Evolutionary conservation across 805 yeast genomes (phyloP).

Genomic region (Saccharomycopsis fermentans): DNA sequence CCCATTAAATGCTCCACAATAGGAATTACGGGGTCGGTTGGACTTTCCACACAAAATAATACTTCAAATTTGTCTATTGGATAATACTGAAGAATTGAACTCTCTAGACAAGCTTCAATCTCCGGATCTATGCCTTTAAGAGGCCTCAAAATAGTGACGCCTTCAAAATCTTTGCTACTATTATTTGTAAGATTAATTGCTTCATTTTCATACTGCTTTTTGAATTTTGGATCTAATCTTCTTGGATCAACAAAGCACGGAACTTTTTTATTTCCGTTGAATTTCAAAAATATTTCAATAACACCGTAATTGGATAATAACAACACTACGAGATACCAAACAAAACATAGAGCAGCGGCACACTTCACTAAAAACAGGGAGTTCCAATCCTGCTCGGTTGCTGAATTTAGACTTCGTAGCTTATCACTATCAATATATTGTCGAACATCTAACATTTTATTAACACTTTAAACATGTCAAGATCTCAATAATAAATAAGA

Average conservation of each 20-base stretch:
- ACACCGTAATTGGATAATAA: constrained; percentile 32
- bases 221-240: background rate
- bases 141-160: constrained; percentile 75
- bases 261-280: constrained; percentile 19
- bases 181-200: constrained; percentile 5
- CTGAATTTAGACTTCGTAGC: background rate
- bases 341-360: constrained; percentile 15
- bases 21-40: constrained; percentile 53
- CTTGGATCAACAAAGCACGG: constrained; percentile 15
- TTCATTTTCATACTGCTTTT: background rate
- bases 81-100: constrained; percentile 60
- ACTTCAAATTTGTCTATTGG: constrained; percentile 53
- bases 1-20: constrained; percentile 40
- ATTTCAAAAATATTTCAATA: constrained; percentile 28
- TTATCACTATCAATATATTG: background rate
- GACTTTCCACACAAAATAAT: constrained; percentile 63
- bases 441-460: background rate
- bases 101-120: constrained; percentile 53
- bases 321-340: constrained; percentile 33
- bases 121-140: constrained; percentile 78
- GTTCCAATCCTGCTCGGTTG: background rate
- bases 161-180: constrained; percentile 35
- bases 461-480: background rate
- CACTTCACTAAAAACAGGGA: background rate
- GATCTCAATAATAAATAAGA: background rate